Base-by-base conservation (phyloP, 257 asterid genomes). In the Lycium ferocissimum region DNA sequence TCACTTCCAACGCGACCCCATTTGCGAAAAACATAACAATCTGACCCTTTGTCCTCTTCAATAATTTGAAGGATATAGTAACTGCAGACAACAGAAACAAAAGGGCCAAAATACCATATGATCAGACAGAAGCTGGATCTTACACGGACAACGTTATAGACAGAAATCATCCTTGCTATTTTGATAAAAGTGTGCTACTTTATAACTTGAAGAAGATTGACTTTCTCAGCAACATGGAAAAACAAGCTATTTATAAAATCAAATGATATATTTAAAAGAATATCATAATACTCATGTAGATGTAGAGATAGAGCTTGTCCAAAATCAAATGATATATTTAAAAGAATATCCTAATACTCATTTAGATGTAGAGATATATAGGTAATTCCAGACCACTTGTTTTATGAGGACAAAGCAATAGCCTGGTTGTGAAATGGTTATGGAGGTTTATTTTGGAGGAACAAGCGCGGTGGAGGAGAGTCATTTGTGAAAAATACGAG, bases 1-100 rank as follows among this genome's bases (percentile, higher is more conserved):
- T 97, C 99, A 67, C 86, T 97, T 82, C 98, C 99, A 87, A 97
- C 97, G 85, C 99, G 97, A 79, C 98, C 98, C 99, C 98, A 97
- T 90, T 97, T 97, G 51, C 98, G 98, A 81, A 95, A 97, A 69
- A 97, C 96, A 79, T 92, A 85, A 84, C 98, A 95, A 14, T 91
- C 94, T 6, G 95, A 90, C 85, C 97, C 91, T 87, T 92, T 92
- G 90, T 97, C 99, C 43, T 97, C 98, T 95, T 97, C 94, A 87
- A 95, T 97, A 81, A 97, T 93, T 91, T 97, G 99, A 83, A 97
- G 97, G 80, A 97, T 89, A 86, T 95, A 97, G 89, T 89, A 97
- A 89, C 99, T 97, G 86, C 94, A 92, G 40, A 81, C 38, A 85
- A 20, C 72, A 84, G 76, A 76, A 38, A 76, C 76, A 73, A 61